Percentiles rank a stretch among this genome's conserved stretches.
These are phyloP conservation scores for Lachnellula hyalina DNA, from an alignment of 2,329 filamentous ascomycete species.

Conservation along the genomic window DNA sequence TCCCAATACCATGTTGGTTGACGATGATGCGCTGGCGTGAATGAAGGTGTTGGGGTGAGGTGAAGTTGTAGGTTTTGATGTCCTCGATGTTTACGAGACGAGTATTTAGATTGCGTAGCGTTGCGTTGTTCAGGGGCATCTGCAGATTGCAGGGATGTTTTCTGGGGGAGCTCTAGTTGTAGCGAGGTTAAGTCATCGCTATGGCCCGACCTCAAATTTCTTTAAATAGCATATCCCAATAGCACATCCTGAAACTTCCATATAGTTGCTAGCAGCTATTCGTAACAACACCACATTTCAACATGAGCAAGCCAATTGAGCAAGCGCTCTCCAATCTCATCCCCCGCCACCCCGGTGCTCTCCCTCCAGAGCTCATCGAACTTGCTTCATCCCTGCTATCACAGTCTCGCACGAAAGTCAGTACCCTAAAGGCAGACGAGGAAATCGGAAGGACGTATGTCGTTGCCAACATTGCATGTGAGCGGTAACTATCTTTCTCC, in stretches of 20 bases:
- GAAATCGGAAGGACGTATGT: conserved; percentile 81
- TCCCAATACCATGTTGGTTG: conserved; percentile 14
- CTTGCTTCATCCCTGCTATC: conserved; percentile 69
- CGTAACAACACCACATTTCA: not conserved
- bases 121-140: conserved; percentile 1
- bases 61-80: not conserved
- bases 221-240: not conserved
- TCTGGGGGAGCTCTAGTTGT: not conserved
- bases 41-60: not conserved
- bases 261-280: too few relatives aligned
- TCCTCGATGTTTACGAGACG: not conserved
- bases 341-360: conserved; percentile 62
- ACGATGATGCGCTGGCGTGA: not conserved
- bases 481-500: conserved; percentile 50
- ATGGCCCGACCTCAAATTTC: not conserved
- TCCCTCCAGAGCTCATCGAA: conserved; percentile 65
- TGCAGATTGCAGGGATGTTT: not conserved
- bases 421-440: conserved; percentile 75
- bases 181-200: not conserved
- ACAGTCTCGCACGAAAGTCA: conserved; percentile 73
- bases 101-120: not conserved
- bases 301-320: conserved; percentile 71
- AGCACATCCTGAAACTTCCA: not conserved
- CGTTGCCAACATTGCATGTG: conserved; percentile 85
- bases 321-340: conserved; percentile 68